A percentile compares a stretch with the other conserved stretches of the same genome.
These are phyloP conservation scores for Zancudomyces culisetae DNA, from an alignment of 371 early-diverging fungal species.

Conservation along the genomic window DNA sequence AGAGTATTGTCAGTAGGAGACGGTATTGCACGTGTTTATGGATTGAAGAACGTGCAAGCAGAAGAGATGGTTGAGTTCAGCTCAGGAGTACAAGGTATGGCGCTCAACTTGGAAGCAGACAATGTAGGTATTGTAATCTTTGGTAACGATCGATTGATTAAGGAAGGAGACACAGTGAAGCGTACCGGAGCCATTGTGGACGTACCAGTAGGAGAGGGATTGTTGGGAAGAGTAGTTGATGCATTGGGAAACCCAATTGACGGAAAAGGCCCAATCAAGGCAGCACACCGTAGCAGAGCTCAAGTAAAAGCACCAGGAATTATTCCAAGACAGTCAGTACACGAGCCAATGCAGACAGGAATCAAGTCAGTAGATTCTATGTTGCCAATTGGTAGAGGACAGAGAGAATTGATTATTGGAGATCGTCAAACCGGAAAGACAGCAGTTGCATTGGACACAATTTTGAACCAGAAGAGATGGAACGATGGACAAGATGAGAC, in stretches of 20 bases:
- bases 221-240: constrained; percentile 91
- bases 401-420: constrained; percentile 96
- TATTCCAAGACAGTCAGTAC: constrained; percentile 89
- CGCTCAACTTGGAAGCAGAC: constrained; percentile 92
- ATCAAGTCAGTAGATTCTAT: constrained; percentile 96
- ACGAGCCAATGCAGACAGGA: constrained; percentile 95
- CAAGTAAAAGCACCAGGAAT: constrained; percentile 96
- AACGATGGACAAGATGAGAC: constrained; percentile 64
- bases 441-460: constrained; percentile 86
- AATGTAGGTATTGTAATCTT: constrained; percentile 97
- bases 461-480: constrained; percentile 92
- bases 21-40: constrained; percentile 97
- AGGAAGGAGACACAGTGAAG: constrained; percentile 93
- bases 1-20: constrained; percentile 95
- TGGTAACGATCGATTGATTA: constrained; percentile 93
- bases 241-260: constrained; percentile 94
- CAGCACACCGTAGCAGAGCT: constrained; percentile 64
- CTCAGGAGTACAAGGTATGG: constrained; percentile 86
- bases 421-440: constrained; percentile 97
- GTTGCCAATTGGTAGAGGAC: constrained; percentile 96
- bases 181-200: constrained; percentile 94
- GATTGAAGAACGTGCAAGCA: constrained; percentile 92
- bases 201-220: constrained; percentile 77
- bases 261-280: constrained; percentile 81
- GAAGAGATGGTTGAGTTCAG: constrained; percentile 99